Evolutionary conservation across 2,329 filamentous ascomycete genomes (phyloP), one percentile per base, ranked within the genome.

Genomic region (Beauveria pseudobassiana): DNA sequence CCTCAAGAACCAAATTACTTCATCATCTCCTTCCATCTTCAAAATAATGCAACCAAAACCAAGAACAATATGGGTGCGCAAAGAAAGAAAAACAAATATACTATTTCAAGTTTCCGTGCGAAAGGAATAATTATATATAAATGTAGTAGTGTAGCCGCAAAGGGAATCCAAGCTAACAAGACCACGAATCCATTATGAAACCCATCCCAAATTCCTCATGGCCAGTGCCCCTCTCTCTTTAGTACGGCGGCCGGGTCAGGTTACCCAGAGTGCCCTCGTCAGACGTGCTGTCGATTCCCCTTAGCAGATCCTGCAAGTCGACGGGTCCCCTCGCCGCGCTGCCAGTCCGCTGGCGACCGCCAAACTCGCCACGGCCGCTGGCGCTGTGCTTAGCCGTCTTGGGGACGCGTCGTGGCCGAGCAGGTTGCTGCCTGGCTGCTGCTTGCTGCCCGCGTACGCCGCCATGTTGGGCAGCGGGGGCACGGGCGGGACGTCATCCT

Each of bases 211-310:
- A 18, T 34, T 38, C 22, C 3, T 20, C 20, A 43, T 54, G 14
- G n/a, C 30, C 40, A n/a, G 20, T 38, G n/a, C 6, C 46, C 48
- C 28, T 24, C n/a, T 26, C 12, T 8, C 30, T 60, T 67, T 71
- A 83, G 66, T 83, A 83, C 20, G 81, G 80, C 57, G 80, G 81
- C 68, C 74, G 75, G 49, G 77, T 77, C 26, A 81, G 69, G 45
- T 77, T 78, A 22, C 79, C 77, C 57, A 82, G 64, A 52, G 72
- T 75, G 45, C 75, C 73, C 67, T 82, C 80, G 24, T 75, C 77
- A 2, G 74, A 72, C 20, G 75, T 73, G 66, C 78, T 78, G 66
- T 83, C 80, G 65, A 83, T 82, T 10, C 79, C 79, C 64, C 75
- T 75, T 53, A 83, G 69, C 52, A 83, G 69, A 54, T 80, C 76